Base-by-base conservation (phyloP, 345 rosid species). In the Rhodamnia rubescens region DNA sequence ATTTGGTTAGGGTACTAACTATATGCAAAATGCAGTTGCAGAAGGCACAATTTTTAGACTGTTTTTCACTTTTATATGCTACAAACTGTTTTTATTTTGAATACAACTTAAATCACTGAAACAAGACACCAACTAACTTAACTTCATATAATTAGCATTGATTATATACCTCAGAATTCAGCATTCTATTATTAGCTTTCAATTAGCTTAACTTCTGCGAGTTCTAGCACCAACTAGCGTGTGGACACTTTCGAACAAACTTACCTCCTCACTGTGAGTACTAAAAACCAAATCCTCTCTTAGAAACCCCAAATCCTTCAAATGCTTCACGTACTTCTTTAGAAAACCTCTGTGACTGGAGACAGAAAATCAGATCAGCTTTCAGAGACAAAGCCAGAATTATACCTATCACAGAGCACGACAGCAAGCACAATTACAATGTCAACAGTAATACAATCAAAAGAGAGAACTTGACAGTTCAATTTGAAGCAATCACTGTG, bases 271-370 rank as follows among this genome's bases (percentile, higher is more conserved):
- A 82, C 98, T 96, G 74, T 94, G 98, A 87, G 92, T 90, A 82
- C 94, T 95, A 91, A 93, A 97, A 86, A 97, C 47, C 87, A 97
- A 92, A 88, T 97, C 98, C 88, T 97, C 99, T 85, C 98, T 92
- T 40, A 96, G 87, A 87, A 96, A 95, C 86, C 90, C 89, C 83
- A 89, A 92, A 58, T 95, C 96, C 92, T 95, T 97, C 82, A 96
- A 91, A 69, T 78, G 91, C 93, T 93, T 92, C 69, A 97, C 93
- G 61, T 87, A 95, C 87, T 90, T 95, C 80, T 92, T 83, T 80
- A 97, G 90, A 88, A 97, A 97, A 9, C 99, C 99, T 88, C 85
- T 97, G 86, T 97, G 99, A 88, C 98, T 97, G 91, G 84, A 88
- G 27, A 85, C 47, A 89, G 82, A 69, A 85, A 84, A 82, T 80